phyloP scores from a whole-genome alignment of 164 flowering plant genomes.

The Vitis rotundifolia region DNA sequence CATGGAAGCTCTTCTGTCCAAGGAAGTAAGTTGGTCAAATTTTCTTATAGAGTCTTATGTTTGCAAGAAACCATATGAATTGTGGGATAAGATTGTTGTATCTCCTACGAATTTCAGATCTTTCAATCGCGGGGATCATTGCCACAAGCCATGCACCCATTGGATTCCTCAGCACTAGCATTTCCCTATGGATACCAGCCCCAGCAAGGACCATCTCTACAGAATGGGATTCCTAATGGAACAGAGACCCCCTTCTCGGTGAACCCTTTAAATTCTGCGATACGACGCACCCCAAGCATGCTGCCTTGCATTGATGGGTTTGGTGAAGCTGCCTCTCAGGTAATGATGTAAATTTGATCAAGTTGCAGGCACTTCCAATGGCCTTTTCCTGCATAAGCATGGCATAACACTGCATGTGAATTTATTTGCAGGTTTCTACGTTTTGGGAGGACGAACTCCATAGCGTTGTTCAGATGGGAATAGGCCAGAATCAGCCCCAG shows the following conservation, averaged over 20 bases:
- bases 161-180: constrained; percentile 44
- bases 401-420: not conserved
- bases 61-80: not conserved
- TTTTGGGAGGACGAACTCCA: constrained; percentile 88
- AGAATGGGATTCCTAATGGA: constrained; percentile 29
- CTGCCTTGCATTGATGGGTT: constrained; percentile 51
- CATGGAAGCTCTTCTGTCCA: constrained; percentile 54
- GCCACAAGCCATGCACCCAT: constrained; percentile 34
- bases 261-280: constrained; percentile 37
- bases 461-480: constrained; percentile 87
- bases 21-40: constrained; percentile 51
- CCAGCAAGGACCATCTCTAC: constrained; percentile 36
- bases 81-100: not conserved
- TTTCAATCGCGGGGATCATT: constrained; percentile 56
- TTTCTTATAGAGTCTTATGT: not conserved
- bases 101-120: constrained; percentile 31
- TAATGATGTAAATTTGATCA: constrained; percentile 15
- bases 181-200: constrained; percentile 50
- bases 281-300: constrained; percentile 34
- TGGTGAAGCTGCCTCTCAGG: constrained; percentile 55
- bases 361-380: not conserved
- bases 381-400: no score
- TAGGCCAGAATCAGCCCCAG: constrained; percentile 56
- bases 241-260: constrained; percentile 35
- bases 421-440: constrained; percentile 44